Percentiles rank a stretch among this genome's conserved stretches.
Conservation (phyloP, 2,329 filamentous ascomycete species). For the Cercospora janseana region DNA sequence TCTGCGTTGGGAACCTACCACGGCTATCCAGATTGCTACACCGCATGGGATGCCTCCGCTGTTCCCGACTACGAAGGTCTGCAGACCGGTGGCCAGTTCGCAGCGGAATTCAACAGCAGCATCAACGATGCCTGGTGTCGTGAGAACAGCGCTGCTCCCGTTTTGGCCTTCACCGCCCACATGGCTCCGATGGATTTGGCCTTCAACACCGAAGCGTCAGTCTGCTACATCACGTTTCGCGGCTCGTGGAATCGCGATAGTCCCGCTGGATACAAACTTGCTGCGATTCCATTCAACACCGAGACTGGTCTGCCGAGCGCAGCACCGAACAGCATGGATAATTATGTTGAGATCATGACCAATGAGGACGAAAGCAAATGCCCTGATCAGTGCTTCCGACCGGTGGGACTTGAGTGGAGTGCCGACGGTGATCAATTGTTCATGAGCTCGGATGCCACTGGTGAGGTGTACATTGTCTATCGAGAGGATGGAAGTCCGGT, state of each 20-base stretch:
- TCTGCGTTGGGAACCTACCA: constrained; percentile 56
- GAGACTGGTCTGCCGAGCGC: constrained; percentile 45
- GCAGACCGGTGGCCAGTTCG: constrained; percentile 52
- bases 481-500: not conserved
- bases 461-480: constrained; percentile 60
- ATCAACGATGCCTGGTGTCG: constrained; percentile 40
- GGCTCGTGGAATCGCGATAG: constrained; percentile 60
- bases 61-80: constrained; percentile 48
- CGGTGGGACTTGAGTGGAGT: constrained; percentile 57
- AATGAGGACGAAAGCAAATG: constrained; percentile 56
- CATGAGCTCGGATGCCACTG: constrained; percentile 62
- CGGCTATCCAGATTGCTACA: constrained; percentile 69
- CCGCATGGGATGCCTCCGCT: constrained; percentile 59
- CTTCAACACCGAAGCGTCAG: constrained; percentile 58
- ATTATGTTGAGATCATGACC: constrained; percentile 53
- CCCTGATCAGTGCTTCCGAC: constrained; percentile 59
- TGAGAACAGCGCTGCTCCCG: constrained; percentile 39
- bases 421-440: constrained; percentile 53
- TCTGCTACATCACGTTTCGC: constrained; percentile 68
- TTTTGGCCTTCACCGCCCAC: constrained; percentile 64
- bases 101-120: constrained; percentile 49
- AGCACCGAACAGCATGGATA: constrained; percentile 46
- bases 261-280: constrained; percentile 53
- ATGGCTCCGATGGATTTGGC: constrained; percentile 69
- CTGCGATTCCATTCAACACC: constrained; percentile 47